A percentile compares a stretch with the other conserved stretches of the same genome.
Conservation (phyloP, 306 rosid genomes). For the Lathyrus sativus region DNA sequence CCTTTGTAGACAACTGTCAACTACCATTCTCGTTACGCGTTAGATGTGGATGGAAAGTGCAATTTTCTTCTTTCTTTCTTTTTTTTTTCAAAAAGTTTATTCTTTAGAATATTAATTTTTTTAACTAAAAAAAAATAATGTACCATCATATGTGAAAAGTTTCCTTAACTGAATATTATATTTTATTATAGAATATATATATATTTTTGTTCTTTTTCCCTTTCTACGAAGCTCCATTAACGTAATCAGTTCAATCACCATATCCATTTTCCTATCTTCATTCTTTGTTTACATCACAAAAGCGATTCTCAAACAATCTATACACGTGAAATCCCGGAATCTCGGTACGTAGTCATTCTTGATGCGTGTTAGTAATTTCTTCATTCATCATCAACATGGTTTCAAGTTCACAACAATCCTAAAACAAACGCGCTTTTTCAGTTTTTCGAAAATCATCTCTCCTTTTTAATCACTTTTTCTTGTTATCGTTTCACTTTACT, state of each 20-base stretch:
- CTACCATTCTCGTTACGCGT: too few relatives aligned
- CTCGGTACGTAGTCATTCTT: not conserved
- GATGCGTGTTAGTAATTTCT: not conserved
- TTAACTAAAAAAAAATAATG: too few relatives aligned
- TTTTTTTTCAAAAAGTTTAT: too few relatives aligned
- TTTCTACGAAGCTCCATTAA: not conserved
- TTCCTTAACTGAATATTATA: too few relatives aligned
- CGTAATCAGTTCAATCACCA: not conserved
- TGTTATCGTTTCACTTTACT: not conserved
- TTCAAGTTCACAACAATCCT: not conserved
- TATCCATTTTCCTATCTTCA: not conserved
- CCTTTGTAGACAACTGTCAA: too few relatives aligned
- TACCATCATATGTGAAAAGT: too few relatives aligned
- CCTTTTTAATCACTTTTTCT: not conserved
- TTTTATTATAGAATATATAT: too few relatives aligned
- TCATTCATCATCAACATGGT: conserved; percentile 15
- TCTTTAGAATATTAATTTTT: too few relatives aligned
- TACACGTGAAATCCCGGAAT: not conserved
- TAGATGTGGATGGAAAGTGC: too few relatives aligned
- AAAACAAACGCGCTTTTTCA: not conserved
- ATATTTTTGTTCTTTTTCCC: not conserved
- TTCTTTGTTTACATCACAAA: not conserved
- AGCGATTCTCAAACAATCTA: not conserved
- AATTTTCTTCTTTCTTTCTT: too few relatives aligned
- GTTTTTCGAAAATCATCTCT: not conserved